Percentiles rank a stretch among this genome's conserved stretches.
Conservation (phyloP, 2,329 filamentous ascomycete genomes). For the Alternaria infectoria region DNA sequence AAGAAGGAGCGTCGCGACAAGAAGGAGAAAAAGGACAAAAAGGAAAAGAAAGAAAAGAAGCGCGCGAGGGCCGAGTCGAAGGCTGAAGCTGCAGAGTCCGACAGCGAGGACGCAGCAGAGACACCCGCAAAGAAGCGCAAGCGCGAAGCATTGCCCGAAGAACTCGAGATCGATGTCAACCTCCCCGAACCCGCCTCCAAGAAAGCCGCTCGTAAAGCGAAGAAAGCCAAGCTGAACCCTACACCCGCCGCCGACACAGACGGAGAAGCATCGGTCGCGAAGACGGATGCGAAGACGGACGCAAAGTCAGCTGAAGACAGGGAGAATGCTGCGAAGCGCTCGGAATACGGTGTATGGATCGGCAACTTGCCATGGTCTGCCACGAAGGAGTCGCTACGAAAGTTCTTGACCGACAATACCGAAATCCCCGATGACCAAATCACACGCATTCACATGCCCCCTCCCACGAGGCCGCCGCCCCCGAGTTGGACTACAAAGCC, state of each 20-base stretch:
- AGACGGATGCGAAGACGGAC: conserved; percentile 48
- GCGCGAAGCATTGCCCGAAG: conserved; percentile 64
- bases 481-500: conserved; percentile 56
- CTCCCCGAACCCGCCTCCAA: conserved; percentile 96
- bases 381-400: conserved; percentile 74
- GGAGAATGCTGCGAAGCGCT: conserved; percentile 61
- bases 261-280: conserved; percentile 12
- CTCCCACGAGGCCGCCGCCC: conserved; percentile 48
- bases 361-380: conserved; percentile 89
- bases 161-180: conserved; percentile 85
- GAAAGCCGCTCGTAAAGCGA: conserved; percentile 85
- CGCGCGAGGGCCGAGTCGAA: conserved; percentile 25
- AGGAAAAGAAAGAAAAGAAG: conserved; percentile 35
- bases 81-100: conserved; percentile 15
- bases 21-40: conserved; percentile 37
- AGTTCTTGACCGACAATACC: conserved; percentile 78
- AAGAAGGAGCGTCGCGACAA: conserved; percentile 35
- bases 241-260: conserved; percentile 20
- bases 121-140: conserved; percentile 54
- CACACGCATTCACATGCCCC: conserved; percentile 83
- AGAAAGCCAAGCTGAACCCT: conserved; percentile 72
- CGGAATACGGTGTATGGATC: conserved; percentile 90
- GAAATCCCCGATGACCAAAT: conserved; percentile 68
- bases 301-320: conserved; percentile 26
- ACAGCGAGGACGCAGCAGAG: conserved; percentile 21